A percentile compares a stretch with the other conserved stretches of the same genome.
Conservation (phyloP, 176 grass and related monocot genomes). For the Juncus effusus region DNA sequence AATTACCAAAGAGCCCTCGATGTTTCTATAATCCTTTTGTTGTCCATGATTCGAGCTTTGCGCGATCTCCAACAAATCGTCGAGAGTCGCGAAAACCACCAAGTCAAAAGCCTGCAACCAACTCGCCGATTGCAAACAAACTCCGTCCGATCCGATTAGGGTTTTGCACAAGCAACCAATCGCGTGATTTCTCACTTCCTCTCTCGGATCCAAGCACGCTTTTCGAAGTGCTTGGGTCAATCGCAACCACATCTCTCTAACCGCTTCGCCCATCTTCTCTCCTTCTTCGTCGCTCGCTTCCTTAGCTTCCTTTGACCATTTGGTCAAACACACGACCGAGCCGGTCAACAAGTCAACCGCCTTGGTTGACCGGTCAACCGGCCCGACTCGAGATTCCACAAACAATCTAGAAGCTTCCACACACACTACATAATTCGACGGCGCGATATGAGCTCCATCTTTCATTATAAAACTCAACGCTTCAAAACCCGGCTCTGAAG, state of each 20-base stretch:
- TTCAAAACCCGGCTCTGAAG: constrained; percentile 82
- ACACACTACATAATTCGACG: constrained; percentile 70
- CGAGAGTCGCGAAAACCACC: constrained; percentile 73
- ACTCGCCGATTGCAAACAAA: constrained; percentile 57
- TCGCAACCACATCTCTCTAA: constrained; percentile 96
- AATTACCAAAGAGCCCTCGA: constrained; percentile 75
- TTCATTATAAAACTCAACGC: constrained; percentile 86
- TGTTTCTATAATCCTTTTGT: constrained; percentile 91
- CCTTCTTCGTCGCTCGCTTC: constrained; percentile 53
- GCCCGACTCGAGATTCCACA: constrained; percentile 78
- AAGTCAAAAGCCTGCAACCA: constrained; percentile 85
- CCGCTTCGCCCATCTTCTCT: constrained; percentile 64
- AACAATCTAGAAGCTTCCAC: constrained; percentile 86
- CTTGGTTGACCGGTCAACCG: constrained; percentile 60
- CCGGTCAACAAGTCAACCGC: constrained; percentile 82
- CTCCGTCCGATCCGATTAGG: constrained; percentile 57
- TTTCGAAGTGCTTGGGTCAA: constrained; percentile 75
- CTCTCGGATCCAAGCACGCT: constrained; percentile 82
- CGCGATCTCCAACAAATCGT: constrained; percentile 72
- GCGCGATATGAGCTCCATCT: constrained; percentile 70
- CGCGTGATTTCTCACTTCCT: constrained; percentile 90
- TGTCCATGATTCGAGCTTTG: constrained; percentile 47
- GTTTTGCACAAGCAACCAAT: constrained; percentile 67
- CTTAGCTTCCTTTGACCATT: constrained; percentile 68
- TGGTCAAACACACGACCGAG: constrained; percentile 55